Percentiles rank a stretch among this genome's conserved stretches.
Conservation (phyloP, 2,329 filamentous ascomycete genomes). For the Colletotrichum sp. region DNA sequence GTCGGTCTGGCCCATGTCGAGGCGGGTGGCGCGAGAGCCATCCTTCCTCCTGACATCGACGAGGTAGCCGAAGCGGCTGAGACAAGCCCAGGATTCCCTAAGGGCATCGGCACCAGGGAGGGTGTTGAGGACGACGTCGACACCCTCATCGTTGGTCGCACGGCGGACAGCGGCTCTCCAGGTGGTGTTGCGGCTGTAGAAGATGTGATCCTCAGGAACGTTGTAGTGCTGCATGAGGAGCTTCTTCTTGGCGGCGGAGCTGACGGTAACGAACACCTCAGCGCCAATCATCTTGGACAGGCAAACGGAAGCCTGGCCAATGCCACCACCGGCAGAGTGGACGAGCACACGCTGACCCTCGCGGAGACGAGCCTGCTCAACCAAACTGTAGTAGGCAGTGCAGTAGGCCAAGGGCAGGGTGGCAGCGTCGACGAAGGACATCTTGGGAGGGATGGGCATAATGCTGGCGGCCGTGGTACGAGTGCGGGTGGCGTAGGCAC, state of each 20-base stretch:
- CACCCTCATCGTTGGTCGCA: slow-evolving; percentile 33
- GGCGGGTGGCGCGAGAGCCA: slow-evolving; percentile 40
- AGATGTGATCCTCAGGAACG: slow-evolving; percentile 30
- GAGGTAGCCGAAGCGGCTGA: slow-evolving; percentile 50
- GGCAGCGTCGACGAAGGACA: slow-evolving; percentile 43
- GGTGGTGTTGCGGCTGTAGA: slow-evolving; percentile 29
- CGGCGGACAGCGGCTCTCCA: slow-evolving; percentile 35
- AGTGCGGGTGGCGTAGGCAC: slow-evolving; percentile 25
- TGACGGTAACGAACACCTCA: slow-evolving; percentile 35
- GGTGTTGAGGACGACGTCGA: slow-evolving; percentile 45
- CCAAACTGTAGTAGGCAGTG: slow-evolving; percentile 41
- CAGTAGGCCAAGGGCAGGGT: slow-evolving; percentile 30
- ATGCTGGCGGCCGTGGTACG: slow-evolving; percentile 24
- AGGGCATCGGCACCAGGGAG: slow-evolving; percentile 47
- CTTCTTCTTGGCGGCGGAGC: slow-evolving; percentile 32
- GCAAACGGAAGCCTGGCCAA: slow-evolving; percentile 41
- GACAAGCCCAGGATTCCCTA: slow-evolving; percentile 45
- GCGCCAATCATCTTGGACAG: slow-evolving; percentile 35
- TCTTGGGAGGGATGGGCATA: slow-evolving; percentile 39
- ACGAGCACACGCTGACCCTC: slow-evolving; percentile 37
- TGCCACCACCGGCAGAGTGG: slow-evolving; percentile 38
- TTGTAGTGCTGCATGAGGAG: slow-evolving; percentile 31
- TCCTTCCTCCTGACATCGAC: slow-evolving; percentile 49
- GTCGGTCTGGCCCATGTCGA: slow-evolving; percentile 56
- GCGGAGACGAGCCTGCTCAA: slow-evolving; percentile 30